Evolutionary conservation across 164 flowering plant genomes (phyloP), one percentile per base, ranked within the genome.

Genomic region (Chimonanthus salicifolius): DNA sequence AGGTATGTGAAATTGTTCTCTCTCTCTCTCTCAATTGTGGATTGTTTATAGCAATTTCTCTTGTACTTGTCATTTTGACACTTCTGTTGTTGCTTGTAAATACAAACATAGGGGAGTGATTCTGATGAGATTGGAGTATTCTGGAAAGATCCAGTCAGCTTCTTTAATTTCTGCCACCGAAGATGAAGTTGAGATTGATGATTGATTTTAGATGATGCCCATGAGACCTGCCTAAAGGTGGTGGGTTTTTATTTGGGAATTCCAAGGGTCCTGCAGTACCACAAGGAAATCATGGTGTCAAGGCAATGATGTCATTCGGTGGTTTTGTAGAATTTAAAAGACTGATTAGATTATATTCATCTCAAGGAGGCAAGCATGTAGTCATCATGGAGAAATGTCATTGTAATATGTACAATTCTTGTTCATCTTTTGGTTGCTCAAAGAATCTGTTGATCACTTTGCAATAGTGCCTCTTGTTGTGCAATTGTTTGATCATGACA

Each of bases 61-160:
- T 0, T 54, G 16, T 54, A 54, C 6, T 9, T 49, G 6, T 49
- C 7, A 9, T 49, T 43, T 0, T 44, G 11, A 62, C 13, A 15
- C 16, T 71, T 3, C 8, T 10, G 15, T 18, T 71, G 67, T 47
- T 63, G 62, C 71, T 44, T 20, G 13, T 13, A 9, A 20, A 43
- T 72, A 48, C 21, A 9, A 16, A 62, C 58, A 0, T 86, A 95
- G 98, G 80, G 99, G 99, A 43, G 99, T 95, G 21, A 93, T 95
- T 79, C 83, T 95, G 80, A 95, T 93, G 99, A 87, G 99, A 71
- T 80, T 95, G 68, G 98, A 93, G 64, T 77, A 88, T 75, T 81
- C 88, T 60, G 97, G 97, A 33, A 95, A 93, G 85, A 90, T 95
- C 69, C 96, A 93, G 71, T 93, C 99, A 18, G 91, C 92, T 43